Conservation (phyloP, 257 asterid species). For the Jasminum sambac region DNA sequence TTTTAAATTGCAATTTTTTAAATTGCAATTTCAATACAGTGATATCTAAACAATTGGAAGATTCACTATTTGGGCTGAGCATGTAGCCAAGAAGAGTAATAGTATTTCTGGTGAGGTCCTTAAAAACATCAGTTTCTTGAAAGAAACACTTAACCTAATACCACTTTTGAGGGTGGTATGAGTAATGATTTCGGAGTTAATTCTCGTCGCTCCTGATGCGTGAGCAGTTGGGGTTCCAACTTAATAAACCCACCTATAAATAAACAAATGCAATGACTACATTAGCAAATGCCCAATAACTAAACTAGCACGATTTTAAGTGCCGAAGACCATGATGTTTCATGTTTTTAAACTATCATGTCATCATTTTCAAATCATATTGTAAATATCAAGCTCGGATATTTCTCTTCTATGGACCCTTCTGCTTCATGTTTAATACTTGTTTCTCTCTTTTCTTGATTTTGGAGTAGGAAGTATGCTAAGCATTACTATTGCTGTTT, state of each 20-base stretch:
- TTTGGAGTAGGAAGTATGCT: not conserved
- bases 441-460: not conserved
- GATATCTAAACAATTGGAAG: not conserved
- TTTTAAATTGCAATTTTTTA: too few relatives aligned
- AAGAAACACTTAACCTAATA: too few relatives aligned
- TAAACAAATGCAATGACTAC: not conserved
- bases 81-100: not conserved
- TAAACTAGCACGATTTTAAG: not conserved
- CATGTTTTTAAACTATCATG: not conserved
- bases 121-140: too few relatives aligned
- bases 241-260: too few relatives aligned
- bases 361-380: slow-evolving; percentile 17
- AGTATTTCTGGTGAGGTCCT: too few relatives aligned
- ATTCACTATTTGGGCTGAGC: not conserved
- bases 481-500: slow-evolving; percentile 28
- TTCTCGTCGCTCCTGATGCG: too few relatives aligned
- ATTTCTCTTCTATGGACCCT: not conserved
- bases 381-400: not conserved
- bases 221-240: too few relatives aligned
- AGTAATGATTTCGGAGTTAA: too few relatives aligned
- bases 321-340: not conserved
- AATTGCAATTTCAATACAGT: not conserved
- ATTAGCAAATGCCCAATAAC: not conserved
- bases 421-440: not conserved
- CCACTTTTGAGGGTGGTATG: not conserved